Evolutionary conservation across 2,329 filamentous ascomycete genomes (phyloP).

Genomic region (Immersiporthe knoxdaviesiana): DNA sequence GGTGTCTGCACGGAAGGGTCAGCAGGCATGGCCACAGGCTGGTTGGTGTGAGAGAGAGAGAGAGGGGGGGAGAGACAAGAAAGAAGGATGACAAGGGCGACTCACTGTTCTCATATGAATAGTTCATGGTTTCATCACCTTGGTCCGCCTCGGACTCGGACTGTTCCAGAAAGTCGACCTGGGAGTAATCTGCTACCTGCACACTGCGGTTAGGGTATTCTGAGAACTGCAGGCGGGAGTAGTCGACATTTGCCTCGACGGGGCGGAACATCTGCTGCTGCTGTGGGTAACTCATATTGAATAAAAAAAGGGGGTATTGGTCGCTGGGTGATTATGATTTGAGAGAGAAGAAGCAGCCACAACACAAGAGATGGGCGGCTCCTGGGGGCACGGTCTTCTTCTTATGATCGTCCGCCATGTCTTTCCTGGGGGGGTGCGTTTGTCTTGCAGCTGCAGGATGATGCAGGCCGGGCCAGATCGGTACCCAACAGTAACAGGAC

Average conservation of each 20-base stretch:
- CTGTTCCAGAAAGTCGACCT: slow-evolving; percentile 45
- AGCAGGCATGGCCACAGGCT: neutral
- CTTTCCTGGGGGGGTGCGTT: neutral
- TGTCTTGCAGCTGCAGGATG: slow-evolving; percentile 32
- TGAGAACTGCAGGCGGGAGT: slow-evolving; percentile 44
- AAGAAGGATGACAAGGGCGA: neutral
- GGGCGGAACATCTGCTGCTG: slow-evolving; percentile 45
- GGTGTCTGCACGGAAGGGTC: slow-evolving; percentile 8
- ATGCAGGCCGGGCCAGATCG: slow-evolving; percentile 29
- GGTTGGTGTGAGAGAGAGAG: neutral
- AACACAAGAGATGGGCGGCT: slow-evolving; percentile 35
- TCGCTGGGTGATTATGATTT: slow-evolving; percentile 34
- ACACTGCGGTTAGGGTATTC: slow-evolving; percentile 44
- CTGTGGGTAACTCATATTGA: slow-evolving; percentile 48
- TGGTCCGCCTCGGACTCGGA: slow-evolving; percentile 47
- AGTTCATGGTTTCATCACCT: slow-evolving; percentile 32
- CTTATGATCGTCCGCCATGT: slow-evolving; percentile 38
- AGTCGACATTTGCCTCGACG: slow-evolving; percentile 45
- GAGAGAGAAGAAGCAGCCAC: slow-evolving; percentile 36
- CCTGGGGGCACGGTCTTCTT: slow-evolving; percentile 38
- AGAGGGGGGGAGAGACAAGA: neutral
- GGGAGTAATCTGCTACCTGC: slow-evolving; percentile 46
- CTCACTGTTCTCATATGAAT: slow-evolving; percentile 24
- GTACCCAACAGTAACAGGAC: slow-evolving; percentile 22
- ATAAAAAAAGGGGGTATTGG: slow-evolving; percentile 34